Conservation (phyloP, 83 land plant species). For the Isoetes engelmannii region DNA sequence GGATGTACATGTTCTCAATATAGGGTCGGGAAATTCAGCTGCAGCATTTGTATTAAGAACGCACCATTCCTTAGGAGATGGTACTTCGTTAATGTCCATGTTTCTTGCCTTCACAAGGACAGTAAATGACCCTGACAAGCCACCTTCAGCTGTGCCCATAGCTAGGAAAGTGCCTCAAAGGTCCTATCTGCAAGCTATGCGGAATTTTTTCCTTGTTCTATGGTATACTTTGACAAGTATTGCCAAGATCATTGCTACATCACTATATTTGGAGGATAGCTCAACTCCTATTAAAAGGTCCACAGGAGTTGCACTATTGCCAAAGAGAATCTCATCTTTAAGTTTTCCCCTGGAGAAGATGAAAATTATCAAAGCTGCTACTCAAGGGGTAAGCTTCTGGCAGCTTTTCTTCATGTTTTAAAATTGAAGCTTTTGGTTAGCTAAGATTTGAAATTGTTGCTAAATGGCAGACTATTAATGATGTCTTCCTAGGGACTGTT, state of each 20-base stretch:
- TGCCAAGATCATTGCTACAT: neutral
- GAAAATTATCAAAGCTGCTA: neutral
- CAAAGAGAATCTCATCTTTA: neutral
- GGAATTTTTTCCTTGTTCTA: conserved; percentile 8
- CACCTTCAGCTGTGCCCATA: conserved; percentile 4
- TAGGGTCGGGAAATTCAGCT: conserved; percentile 6
- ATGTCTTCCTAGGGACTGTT: conserved; percentile 14
- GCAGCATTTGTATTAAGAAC: conserved; percentile 1
- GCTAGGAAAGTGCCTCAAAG: neutral
- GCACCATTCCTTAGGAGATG: conserved; percentile 19
- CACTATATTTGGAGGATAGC: conserved; percentile 6
- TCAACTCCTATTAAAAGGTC: conserved; percentile 6
- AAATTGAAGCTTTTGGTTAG: neutral
- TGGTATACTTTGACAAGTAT: conserved; percentile 9
- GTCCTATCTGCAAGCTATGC: neutral
- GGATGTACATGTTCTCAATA: conserved; percentile 10
- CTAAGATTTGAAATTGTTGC: neutral
- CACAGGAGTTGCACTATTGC: conserved; percentile 1
- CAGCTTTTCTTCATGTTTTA: neutral
- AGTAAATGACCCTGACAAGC: conserved; percentile 1
- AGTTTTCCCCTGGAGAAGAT: conserved; percentile 6
- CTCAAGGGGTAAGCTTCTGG: neutral
- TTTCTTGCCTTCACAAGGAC: conserved; percentile 11
- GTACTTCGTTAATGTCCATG: conserved; percentile 16
- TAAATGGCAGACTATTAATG: conserved; percentile 12